Evolutionary conservation across 306 rosid genomes (phyloP).

Genomic region (Ormosia semicastrata): DNA sequence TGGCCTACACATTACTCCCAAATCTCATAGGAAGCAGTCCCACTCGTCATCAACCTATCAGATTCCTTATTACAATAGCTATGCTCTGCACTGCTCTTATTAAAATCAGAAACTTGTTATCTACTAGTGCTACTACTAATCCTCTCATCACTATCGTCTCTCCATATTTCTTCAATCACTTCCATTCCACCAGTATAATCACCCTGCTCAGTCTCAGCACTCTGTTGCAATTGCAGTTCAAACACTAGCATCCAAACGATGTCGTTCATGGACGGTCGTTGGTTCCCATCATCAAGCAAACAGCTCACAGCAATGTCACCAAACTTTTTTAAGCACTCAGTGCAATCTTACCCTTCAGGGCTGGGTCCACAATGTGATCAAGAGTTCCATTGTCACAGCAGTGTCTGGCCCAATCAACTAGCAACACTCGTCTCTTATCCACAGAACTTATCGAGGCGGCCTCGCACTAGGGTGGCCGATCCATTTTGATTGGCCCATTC

Average conservation of each 20-base stretch:
- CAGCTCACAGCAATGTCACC: slow-evolving; percentile 46
- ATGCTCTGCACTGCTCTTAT: slow-evolving; percentile 7
- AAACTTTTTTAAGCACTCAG: slow-evolving; percentile 38
- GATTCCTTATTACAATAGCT: neutral
- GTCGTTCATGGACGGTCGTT: slow-evolving; percentile 66
- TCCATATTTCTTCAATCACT: neutral
- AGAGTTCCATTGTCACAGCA: slow-evolving; percentile 29
- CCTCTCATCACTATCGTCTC: slow-evolving; percentile 1
- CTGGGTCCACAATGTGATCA: slow-evolving; percentile 43
- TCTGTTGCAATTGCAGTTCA: slow-evolving; percentile 59
- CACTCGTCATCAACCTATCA: neutral
- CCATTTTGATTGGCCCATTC: too few relatives aligned
- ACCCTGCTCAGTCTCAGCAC: slow-evolving; percentile 27
- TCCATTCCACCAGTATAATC: neutral
- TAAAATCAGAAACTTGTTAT: slow-evolving; percentile 27
- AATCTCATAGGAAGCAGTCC: slow-evolving; percentile 30
- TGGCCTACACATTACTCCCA: too few relatives aligned
- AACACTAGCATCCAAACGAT: slow-evolving; percentile 54
- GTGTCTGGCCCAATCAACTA: slow-evolving; percentile 47
- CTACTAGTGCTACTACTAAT: slow-evolving; percentile 23
- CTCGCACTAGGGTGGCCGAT: too few relatives aligned
- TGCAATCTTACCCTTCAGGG: slow-evolving; percentile 29
- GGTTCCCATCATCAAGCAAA: slow-evolving; percentile 44
- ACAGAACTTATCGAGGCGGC: slow-evolving; percentile 28
- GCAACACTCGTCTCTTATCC: slow-evolving; percentile 33